These are phyloP conservation scores for Fusarium nygamai DNA, from an alignment of 2,329 filamentous ascomycete species.

Conservation along the genomic window DNA sequence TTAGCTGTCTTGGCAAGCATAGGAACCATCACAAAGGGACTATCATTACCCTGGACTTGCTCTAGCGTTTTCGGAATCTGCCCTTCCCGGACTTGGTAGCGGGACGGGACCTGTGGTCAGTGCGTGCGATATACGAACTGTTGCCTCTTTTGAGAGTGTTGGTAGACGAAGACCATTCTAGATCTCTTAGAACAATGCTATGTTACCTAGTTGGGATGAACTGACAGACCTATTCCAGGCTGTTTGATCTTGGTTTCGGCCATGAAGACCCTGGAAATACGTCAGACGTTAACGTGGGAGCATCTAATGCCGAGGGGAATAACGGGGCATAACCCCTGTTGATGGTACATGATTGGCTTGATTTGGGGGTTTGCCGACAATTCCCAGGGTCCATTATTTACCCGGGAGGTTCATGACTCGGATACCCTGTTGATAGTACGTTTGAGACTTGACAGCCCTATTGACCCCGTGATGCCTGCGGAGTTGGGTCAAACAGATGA, in stretches of 20 bases:
- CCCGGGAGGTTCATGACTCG: neutral
- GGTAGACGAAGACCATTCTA: accelerated
- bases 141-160: neutral
- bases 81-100: accelerated
- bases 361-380: neutral
- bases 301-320: neutral
- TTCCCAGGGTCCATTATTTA: neutral
- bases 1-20: no score
- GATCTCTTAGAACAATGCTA: accelerated
- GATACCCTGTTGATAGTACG: neutral
- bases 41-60: neutral
- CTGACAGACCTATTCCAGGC: neutral
- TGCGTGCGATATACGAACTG: neutral
- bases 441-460: neutral
- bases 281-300: neutral
- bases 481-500: neutral
- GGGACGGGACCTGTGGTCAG: neutral
- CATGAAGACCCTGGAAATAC: neutral
- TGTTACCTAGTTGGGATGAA: neutral
- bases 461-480: neutral
- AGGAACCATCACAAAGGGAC: accelerated
- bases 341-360: accelerated
- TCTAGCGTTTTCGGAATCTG: accelerated
- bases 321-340: neutral
- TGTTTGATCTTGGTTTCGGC: neutral